Evolutionary conservation across 192 early-diverging fungal genomes (phyloP).

Genomic region (Backusella tuberculispora): DNA sequence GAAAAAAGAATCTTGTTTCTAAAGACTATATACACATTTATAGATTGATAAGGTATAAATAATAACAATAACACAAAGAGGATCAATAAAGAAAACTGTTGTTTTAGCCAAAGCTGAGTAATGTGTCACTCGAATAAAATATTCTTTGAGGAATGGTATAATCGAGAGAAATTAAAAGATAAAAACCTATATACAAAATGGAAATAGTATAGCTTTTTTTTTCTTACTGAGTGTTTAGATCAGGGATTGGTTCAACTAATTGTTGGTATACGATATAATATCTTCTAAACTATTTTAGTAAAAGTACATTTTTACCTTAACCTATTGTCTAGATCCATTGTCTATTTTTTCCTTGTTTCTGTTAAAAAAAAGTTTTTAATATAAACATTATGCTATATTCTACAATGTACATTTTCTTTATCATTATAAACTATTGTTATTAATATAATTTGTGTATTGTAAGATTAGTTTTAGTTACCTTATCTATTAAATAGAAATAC

Average conservation of each 20-base stretch:
- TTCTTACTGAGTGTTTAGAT: neutral
- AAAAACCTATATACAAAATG: no score
- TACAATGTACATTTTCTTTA: neutral
- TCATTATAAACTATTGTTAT: neutral
- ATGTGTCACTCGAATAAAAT: no score
- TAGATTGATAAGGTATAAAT: constrained; percentile 17
- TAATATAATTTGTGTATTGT: neutral
- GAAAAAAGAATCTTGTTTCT: neutral
- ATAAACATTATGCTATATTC: neutral
- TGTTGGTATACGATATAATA: neutral
- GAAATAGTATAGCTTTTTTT: no score
- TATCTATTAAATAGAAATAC: no score
- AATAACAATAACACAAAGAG: neutral
- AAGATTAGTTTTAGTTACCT: neutral
- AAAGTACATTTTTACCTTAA: neutral
- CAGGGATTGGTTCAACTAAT: neutral
- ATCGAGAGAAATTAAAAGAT: no score
- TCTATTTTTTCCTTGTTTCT: neutral
- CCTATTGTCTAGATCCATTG: neutral
- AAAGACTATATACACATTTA: neutral
- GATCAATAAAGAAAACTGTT: no score
- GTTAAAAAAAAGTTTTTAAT: neutral
- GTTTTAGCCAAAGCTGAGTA: no score
- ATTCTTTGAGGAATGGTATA: no score
- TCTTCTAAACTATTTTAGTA: constrained; percentile 3